Base-by-base conservation (phyloP, 2,329 filamentous ascomycete species). In the Arthrobotrys sinensis region DNA sequence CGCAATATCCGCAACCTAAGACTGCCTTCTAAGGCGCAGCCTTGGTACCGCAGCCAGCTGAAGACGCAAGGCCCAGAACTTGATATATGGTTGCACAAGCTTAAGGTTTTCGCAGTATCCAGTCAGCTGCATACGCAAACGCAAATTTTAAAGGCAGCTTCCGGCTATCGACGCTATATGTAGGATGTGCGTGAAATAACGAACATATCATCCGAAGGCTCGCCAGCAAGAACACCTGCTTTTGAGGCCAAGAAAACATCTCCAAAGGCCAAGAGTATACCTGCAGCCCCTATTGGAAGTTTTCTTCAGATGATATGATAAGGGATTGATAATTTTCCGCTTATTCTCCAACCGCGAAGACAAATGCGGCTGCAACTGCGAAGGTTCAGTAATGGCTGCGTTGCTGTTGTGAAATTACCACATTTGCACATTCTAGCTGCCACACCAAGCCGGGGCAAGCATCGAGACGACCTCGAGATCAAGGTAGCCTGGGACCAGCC, bases 81-180 rank as follows among this genome's bases (percentile, higher is more conserved):
- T 28, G 36, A 60, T 43, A 43, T 21, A 60, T 10, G 11, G 55
- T 60, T 19, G 19, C 55, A 60, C 55, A 43, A 43, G 34, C 55
- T 24, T 60, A 60, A 60, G n/a, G 36, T 60, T 60, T 60, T 60
- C 55, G 55, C 36, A 28, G 36, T 60, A 8, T 60, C n/a, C 36
- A 12, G 55, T 60, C 55, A 60, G 55, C 55, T 60, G 55, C 55
- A 60, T 60, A 34, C 55, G 36, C 55, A 43, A 43, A 60, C 55
- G 36, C 36, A 60, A 36, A 38, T 57, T 57, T 57, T 36, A 57
- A 57, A 60, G 55, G 55, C 55, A 28, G 34, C 55, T 14, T 36
- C 19, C 55, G 21, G 34, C 34, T 43, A 60, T 60, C 55, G 55
- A 40, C 36, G 36, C 52, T 34, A 21, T 2, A n/a, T 19, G 21